Base-by-base conservation (phyloP, 1,284 basidiomycete species). In the Trichosporon sp. region DNA sequence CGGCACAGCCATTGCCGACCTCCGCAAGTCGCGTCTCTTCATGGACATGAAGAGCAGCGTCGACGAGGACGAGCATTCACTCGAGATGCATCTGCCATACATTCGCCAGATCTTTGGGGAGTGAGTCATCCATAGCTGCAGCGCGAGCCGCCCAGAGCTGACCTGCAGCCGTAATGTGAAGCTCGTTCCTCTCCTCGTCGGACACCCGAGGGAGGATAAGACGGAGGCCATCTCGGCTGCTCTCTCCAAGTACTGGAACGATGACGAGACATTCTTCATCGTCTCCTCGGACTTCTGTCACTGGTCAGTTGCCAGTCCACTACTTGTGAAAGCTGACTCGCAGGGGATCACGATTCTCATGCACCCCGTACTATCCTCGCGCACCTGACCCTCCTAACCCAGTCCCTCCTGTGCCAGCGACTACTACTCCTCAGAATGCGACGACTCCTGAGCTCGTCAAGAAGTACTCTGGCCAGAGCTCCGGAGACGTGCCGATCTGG, bases 221-320 rank as follows among this genome's bases (percentile, higher is more conserved):
- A 89, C 93, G 72, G 79, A 80, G 5, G 69, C 78, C 1, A 92
- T 87, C 70, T 94, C 92, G 7, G 74, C 81, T 5, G 76, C 91
- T 2, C 82, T 99, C 0, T 90, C 90, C 0, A 88, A 90, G 0
- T 95, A 92, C 78, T 84, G 96, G 59, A 82, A 84, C 1, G 83
- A 87, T 68, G 84, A 87, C 1, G 86, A 88, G 63, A 98, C 92
- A 0, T 84, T 99, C 67, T 94, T 89, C 72, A 88, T 99, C 44
- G 85, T 97, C 61, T 97, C 94, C 3, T 92, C 90, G 66, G 96
- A 99, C 79, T 99, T 99, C 76, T 99, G 96, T 74, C 95, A 99
- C 78, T 99, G 95, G 95, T 94, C 71, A 65, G 84, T 73, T 13
- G 8, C 11, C 6, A 9, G 49, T 59, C 4, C 13, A 13, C 13